Evolutionary conservation across 176 grass and related monocot species (phyloP), one percentile per base, ranked within the genome.

Genomic region (Phoenix roebelenii): DNA sequence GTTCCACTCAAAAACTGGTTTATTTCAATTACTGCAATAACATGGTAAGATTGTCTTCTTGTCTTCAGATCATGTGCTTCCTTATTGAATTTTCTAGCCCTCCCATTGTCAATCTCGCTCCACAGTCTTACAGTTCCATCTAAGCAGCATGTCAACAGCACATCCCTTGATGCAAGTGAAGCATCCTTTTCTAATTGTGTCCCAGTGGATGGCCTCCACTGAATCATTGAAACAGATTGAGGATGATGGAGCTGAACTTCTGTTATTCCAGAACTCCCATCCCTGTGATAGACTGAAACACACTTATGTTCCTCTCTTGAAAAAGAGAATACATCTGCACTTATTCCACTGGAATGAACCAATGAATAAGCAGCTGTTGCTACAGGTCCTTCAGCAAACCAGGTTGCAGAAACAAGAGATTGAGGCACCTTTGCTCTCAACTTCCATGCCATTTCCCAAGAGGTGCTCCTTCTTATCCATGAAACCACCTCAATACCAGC

Each of bases 91-190:
- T 82, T 85, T 61, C 69, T 85, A 22, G 69, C 65, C 68, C 75
- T 82, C 20, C 30, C 32, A 29, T 54, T 75, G 60, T 83, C 82
- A 74, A 70, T 70, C 67, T 87, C 69, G 68, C 77, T 73, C 91
- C 91, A 96, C n/a, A 96, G 64, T 63, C 91, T 82, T 15, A 73
- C 80, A 51, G 91, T 77, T 28, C 91, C 86, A 14, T 96, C 91
- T 19, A 87, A 66, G 72, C 83, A 96, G 77, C 83, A 87, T 4
- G 86, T 96, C 79, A 96, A 74, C 25, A 96, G 75, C n/a, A 90
- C 58, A 66, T 90, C 77, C 70, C 85, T 85, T 56, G 72, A 79
- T 29, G 56, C 52, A 56, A 59, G 70, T 61, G 69, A 87, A 59
- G 1, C 50, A 68, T 68, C 72, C 29, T 62, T 58, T 63, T 69